Evolutionary conservation across 257 asterid species (phyloP).

Genomic region (Coffea canephora): DNA sequence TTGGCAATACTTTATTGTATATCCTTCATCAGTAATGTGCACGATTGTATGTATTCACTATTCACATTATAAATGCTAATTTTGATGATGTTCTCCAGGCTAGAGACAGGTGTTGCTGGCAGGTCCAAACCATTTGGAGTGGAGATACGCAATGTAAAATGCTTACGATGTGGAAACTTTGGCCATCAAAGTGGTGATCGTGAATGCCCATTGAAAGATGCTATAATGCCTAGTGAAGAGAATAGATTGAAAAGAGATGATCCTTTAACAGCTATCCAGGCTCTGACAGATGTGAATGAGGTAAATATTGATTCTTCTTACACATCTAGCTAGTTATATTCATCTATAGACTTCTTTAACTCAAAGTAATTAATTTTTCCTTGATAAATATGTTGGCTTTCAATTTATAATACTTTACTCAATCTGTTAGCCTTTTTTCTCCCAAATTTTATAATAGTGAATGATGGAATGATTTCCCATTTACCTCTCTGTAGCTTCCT

Average conservation of each 20-base stretch:
- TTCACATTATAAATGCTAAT: not conserved
- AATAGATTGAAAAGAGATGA: conserved; percentile 90
- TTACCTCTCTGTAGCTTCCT: too few relatives aligned
- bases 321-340: not conserved
- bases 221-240: conserved; percentile 90
- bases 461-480: not conserved
- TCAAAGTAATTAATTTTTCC: not conserved
- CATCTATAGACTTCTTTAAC: not conserved
- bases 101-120: conserved; percentile 88
- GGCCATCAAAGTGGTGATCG: conserved; percentile 99
- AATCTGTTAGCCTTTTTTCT: not conserved
- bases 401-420: too few relatives aligned
- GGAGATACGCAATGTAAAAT: conserved; percentile 96
- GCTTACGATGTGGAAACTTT: conserved; percentile 81
- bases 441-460: not conserved
- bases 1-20: not conserved
- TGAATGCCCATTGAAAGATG: conserved; percentile 93
- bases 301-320: conserved; percentile 29
- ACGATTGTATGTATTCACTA: not conserved
- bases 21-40: not conserved
- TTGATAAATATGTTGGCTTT: not conserved
- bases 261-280: conserved; percentile 81
- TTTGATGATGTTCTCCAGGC: conserved; percentile 45
- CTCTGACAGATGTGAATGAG: conserved; percentile 81
- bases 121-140: conserved; percentile 93